Evolutionary conservation across 768 basidiomycete genomes (phyloP).

Genomic region (Naganishia antarctica): DNA sequence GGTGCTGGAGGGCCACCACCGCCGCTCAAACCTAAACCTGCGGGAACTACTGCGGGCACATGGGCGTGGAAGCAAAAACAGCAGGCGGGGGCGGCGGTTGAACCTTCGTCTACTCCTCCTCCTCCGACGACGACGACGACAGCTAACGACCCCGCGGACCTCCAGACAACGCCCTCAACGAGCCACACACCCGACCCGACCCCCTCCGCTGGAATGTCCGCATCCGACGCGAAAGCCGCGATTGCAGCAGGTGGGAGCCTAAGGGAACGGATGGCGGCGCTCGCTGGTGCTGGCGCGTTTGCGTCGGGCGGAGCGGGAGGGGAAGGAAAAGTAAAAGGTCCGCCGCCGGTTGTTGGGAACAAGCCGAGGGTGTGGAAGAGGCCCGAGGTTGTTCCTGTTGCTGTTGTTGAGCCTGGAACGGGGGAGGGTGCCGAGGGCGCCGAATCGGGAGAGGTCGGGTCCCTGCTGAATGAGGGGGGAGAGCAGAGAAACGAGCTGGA

Average conservation of each 20-base stretch:
- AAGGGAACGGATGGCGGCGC: slow-evolving; percentile 90
- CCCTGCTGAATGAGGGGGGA: no score
- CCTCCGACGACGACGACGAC: slow-evolving; percentile 15
- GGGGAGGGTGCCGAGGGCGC: slow-evolving; percentile 37
- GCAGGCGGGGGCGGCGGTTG: slow-evolving; percentile 30
- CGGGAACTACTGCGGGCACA: slow-evolving; percentile 31
- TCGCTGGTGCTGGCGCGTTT: slow-evolving; percentile 78
- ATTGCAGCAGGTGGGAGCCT: slow-evolving; percentile 71
- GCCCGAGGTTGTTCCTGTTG: slow-evolving; percentile 49
- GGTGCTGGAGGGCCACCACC: slow-evolving; percentile 22
- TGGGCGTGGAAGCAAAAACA: slow-evolving; percentile 48
- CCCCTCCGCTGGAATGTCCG: slow-evolving; percentile 49
- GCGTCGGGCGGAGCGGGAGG: slow-evolving; percentile 49
- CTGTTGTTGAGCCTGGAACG: neutral
- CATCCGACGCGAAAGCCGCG: slow-evolving; percentile 79
- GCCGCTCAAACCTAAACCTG: slow-evolving; percentile 48
- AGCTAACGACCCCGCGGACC: slow-evolving; percentile 2
- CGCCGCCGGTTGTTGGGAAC: slow-evolving; percentile 56
- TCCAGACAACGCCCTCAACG: slow-evolving; percentile 21
- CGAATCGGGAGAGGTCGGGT: slow-evolving; percentile 64
- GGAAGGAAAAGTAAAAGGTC: neutral
- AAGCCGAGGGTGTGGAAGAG: slow-evolving; percentile 74
- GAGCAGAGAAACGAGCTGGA: slow-evolving; percentile 28
- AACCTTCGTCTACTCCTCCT: slow-evolving; percentile 31
- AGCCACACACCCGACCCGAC: neutral